phyloP scores from a whole-genome alignment of 73 alveolate species.

The Effrenium voratum region DNA sequence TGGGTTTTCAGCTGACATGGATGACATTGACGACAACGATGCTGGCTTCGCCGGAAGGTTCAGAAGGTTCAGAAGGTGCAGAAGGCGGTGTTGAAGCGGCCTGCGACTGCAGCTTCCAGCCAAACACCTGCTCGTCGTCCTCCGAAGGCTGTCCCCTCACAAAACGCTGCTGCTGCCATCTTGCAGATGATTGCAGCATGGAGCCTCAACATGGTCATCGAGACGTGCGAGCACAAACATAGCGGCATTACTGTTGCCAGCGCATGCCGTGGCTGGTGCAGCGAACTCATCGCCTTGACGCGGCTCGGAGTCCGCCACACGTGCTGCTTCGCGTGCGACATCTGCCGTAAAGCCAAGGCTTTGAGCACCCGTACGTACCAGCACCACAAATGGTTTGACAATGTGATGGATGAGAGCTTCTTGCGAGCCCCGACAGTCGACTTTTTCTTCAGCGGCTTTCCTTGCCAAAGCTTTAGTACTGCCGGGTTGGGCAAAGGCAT shows the following conservation, averaged over 20 bases:
- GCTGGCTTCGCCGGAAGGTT: no score
- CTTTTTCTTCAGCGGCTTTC: background rate
- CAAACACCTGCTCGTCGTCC: no score
- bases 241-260: background rate
- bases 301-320: background rate
- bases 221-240: no score
- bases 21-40: no score
- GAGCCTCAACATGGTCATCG: no score
- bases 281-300: background rate
- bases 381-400: background rate
- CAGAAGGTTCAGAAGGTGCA: no score
- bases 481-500: background rate
- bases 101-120: no score
- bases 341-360: background rate
- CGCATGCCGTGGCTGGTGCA: background rate
- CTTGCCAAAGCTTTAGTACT: slow-evolving; percentile 9
- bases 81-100: no score
- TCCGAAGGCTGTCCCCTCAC: no score
- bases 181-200: no score
- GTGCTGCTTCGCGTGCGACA: background rate
- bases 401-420: background rate
- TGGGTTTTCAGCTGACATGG: no score
- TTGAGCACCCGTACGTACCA: background rate
- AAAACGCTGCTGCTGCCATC: no score
- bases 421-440: background rate